Evolutionary conservation across 1,284 basidiomycete species (phyloP), one percentile per base, ranked within the genome.

Genomic region (Ustilago sp.): DNA sequence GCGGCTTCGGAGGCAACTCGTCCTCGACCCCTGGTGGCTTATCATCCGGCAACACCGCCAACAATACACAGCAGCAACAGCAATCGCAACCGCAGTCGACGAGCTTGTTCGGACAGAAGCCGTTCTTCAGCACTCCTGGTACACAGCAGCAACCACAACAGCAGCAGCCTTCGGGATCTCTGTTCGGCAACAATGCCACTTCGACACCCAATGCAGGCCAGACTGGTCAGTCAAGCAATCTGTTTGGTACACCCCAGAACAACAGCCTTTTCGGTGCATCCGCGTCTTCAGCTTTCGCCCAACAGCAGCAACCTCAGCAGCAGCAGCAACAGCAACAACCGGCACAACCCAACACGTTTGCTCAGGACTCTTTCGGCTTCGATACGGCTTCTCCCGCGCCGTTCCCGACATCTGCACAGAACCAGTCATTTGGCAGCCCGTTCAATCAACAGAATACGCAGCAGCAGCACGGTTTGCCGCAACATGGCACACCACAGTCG

Each of bases 111-210:
- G 63, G 59, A n/a, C 72, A 69, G n/a, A 68, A 73, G 52, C 76
- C 79, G 50, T 54, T 80, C n/a, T 78, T 78, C 57, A 75, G 78
- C 9, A 68, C 67, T 13, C 78, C 78, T 12, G 59, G 63, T 19
- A 32, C 60, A 23, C 68, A 68, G 60, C 60, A 48, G 54, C 64
- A 59, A 39, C 64, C 50, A 15, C 65, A 55, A 55, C 61, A 23
- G 23, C 23, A 67, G 61, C 68, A 66, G 28, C 51, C 54, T 15
- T 59, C 64, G 8, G 62, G 62, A 17, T 68, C 71, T 19, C 62
- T 74, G 7, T 68, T 73, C 35, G 61, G 65, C 6, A 67, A 53
- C 57, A 63, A 67, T 34, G 47, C 47, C 17, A 57, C 59, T 3
- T 35, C 59, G 2, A 58, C 64, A 12, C 53, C 69, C 17, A 45